Conservation (phyloP, 2,329 filamentous ascomycete species). For the Hymenoscyphus repandus region DNA sequence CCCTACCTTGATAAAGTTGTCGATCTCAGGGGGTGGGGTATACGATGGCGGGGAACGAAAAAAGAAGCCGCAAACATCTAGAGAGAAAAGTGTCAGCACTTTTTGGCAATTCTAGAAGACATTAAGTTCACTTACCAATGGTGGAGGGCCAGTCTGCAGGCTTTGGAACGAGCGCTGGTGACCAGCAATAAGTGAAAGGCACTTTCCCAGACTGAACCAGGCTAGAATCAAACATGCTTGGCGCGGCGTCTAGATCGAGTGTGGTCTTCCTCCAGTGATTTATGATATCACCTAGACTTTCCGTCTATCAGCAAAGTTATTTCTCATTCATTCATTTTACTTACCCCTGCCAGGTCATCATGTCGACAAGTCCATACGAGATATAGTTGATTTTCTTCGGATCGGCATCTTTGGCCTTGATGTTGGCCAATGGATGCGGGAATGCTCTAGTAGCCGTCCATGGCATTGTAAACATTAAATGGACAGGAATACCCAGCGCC, state of each 20-base stretch:
- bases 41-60: constrained; percentile 36
- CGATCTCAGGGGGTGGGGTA: constrained; percentile 36
- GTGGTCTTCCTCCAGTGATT: constrained; percentile 36
- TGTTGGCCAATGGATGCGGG: constrained; percentile 40
- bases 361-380: constrained; percentile 42
- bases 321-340: not conserved
- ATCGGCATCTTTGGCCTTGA: constrained; percentile 34
- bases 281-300: constrained; percentile 39
- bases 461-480: constrained; percentile 65
- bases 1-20: constrained; percentile 40
- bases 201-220: constrained; percentile 31
- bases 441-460: constrained; percentile 33
- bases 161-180: constrained; percentile 36
- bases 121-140: constrained; percentile 23
- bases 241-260: constrained; percentile 37
- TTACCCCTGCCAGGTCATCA: constrained; percentile 45
- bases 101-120: not conserved
- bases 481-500: constrained; percentile 53
- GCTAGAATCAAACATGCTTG: constrained; percentile 33
- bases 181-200: constrained; percentile 29
- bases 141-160: constrained; percentile 36
- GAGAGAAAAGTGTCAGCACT: not conserved
- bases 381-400: constrained; percentile 37
- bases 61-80: constrained; percentile 41
- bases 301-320: not conserved